phyloP scores from a whole-genome alignment of 768 basidiomycete genomes.

The Tricholoma saponaceum region DNA sequence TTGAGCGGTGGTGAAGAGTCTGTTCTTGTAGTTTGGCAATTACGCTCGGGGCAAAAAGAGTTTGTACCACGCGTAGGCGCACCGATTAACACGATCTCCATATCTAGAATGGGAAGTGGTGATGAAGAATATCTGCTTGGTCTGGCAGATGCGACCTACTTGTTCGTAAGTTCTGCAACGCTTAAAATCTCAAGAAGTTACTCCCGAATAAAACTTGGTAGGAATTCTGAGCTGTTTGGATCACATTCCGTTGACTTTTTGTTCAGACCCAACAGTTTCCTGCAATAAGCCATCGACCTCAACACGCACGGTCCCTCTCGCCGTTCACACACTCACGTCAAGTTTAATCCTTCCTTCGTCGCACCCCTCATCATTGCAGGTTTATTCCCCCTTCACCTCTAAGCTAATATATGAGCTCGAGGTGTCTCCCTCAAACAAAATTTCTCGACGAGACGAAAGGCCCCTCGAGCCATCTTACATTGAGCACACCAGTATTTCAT shows the following conservation, averaged over 20 bases:
- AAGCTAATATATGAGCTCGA: conserved; percentile 83
- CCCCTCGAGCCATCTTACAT: conserved; percentile 73
- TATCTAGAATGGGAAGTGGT: conserved; percentile 42
- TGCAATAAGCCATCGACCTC: conserved; percentile 33
- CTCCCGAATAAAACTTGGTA: conserved; percentile 77
- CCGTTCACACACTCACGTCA: conserved; percentile 67
- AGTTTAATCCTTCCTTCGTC: conserved; percentile 88
- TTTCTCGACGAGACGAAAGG: conserved; percentile 78
- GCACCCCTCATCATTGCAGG: conserved; percentile 93
- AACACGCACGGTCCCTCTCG: conserved; percentile 54
- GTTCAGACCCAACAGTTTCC: conserved; percentile 27
- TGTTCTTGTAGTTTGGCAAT: conserved; percentile 96
- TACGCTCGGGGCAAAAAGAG: conserved; percentile 84
- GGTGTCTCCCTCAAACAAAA: conserved; percentile 88
- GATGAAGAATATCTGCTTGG: conserved; percentile 89
- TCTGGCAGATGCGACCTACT: conserved; percentile 76
- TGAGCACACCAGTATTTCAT: conserved; percentile 61
- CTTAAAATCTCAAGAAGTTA: conserved; percentile 71
- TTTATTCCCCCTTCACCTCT: conserved; percentile 72
- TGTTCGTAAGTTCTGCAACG: conserved; percentile 67
- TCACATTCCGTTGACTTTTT: conserved; percentile 1
- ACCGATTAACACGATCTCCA: conserved; percentile 68
- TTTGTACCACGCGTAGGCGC: conserved; percentile 92
- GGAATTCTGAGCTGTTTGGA: conserved; percentile 15
- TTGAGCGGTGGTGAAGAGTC: conserved; percentile 94